Evolutionary conservation across 176 grass and related monocot genomes (phyloP).

Genomic region (Guadua angustifolia): DNA sequence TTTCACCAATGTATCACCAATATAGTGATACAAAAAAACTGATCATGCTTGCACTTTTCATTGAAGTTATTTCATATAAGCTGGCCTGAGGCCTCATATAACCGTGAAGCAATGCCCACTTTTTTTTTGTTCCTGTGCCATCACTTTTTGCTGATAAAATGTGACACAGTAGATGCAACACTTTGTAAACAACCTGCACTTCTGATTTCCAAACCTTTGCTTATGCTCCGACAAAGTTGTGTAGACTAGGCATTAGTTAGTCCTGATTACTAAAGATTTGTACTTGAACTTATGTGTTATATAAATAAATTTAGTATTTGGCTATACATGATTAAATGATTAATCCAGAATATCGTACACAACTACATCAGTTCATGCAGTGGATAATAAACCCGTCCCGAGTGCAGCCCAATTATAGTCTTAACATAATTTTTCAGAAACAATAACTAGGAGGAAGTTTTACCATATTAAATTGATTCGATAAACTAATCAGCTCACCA

Average conservation of each 20-base stretch:
- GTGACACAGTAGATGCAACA: background rate
- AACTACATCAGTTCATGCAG: background rate
- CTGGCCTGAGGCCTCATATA: background rate
- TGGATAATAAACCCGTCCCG: background rate
- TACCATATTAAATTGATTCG: constrained; percentile 7
- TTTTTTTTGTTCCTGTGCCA: background rate
- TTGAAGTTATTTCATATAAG: background rate
- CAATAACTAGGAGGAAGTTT: background rate
- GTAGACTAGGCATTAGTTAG: constrained; percentile 20
- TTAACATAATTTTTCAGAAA: background rate
- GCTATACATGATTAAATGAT: background rate
- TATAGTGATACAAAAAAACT: background rate
- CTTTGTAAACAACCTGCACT: background rate
- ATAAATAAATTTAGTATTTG: background rate
- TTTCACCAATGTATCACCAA: background rate
- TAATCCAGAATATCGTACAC: constrained; percentile 16
- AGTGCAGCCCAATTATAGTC: background rate
- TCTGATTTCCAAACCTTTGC: background rate
- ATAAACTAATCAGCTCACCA: constrained; percentile 5
- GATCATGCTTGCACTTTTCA: background rate
- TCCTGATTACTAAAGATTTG: background rate
- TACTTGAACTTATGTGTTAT: constrained; percentile 29
- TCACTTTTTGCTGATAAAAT: background rate
- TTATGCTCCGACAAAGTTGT: background rate
- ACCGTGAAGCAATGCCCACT: background rate